A percentile compares a stretch with the other conserved stretches of the same genome.
These are phyloP conservation scores for Chionographis japonica DNA, from an alignment of 106 monocot genomes.

Conservation along the genomic window DNA sequence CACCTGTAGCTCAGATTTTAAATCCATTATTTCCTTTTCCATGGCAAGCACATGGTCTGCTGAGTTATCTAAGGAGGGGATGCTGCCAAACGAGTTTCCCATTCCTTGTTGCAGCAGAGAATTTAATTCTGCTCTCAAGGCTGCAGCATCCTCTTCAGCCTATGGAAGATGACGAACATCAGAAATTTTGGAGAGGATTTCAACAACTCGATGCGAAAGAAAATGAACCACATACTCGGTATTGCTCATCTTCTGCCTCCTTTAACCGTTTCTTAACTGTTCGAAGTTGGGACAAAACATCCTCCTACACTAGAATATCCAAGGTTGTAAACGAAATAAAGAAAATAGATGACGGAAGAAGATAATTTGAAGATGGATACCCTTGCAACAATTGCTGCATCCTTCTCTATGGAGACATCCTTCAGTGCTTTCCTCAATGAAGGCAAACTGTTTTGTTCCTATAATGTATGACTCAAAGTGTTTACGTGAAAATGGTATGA, in stretches of 20 bases:
- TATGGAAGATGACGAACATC: conserved; percentile 23
- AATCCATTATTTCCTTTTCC: conserved; percentile 71
- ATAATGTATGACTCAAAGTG: conserved; percentile 7
- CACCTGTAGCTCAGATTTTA: conserved; percentile 69
- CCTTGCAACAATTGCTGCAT: conserved; percentile 88
- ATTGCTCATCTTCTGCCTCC: conserved; percentile 99
- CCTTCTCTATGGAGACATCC: conserved; percentile 81
- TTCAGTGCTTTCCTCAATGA: conserved; percentile 75
- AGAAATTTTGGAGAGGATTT: neutral
- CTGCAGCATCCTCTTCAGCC: conserved; percentile 98
- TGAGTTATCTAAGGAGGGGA: conserved; percentile 24
- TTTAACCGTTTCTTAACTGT: conserved; percentile 70
- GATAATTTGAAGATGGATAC: conserved; percentile 18
- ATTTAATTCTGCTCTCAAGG: conserved; percentile 91
- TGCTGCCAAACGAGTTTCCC: conserved; percentile 34
- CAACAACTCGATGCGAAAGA: neutral
- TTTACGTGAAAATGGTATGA: neutral
- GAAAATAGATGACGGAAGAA: neutral
- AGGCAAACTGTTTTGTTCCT: conserved; percentile 73
- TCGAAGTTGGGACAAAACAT: conserved; percentile 82
- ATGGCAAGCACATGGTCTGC: conserved; percentile 38
- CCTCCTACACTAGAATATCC: conserved; percentile 59
- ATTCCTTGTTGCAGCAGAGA: conserved; percentile 64
- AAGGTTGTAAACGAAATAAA: neutral
- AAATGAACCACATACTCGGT: conserved; percentile 49